These are phyloP conservation scores for Lunasporangiospora selenospora DNA, from an alignment of 192 early-diverging fungal genomes.

Conservation along the genomic window DNA sequence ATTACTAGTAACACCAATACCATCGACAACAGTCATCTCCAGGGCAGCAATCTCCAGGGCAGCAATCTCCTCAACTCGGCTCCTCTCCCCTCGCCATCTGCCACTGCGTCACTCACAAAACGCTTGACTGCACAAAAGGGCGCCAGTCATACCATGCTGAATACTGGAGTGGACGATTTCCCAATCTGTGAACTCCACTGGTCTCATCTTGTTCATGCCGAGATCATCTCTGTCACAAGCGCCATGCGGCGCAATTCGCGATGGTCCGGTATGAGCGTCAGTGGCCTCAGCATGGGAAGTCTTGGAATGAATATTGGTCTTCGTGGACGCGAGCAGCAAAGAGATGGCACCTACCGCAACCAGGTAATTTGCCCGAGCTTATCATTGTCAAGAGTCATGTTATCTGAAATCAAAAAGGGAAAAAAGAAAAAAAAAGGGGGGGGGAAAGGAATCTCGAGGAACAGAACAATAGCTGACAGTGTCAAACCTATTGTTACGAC, in stretches of 20 bases:
- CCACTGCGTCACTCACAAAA: constrained; percentile 24
- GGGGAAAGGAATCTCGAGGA: too few species aligned
- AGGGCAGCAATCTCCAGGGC: neutral
- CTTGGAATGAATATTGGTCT: constrained; percentile 68
- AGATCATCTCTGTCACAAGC: constrained; percentile 76
- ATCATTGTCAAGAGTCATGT: neutral
- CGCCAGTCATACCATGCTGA: neutral
- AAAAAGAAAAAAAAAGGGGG: too few species aligned
- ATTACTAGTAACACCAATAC: neutral
- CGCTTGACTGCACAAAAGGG: constrained; percentile 21
- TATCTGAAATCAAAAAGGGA: too few species aligned
- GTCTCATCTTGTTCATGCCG: constrained; percentile 74
- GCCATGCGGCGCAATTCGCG: constrained; percentile 86
- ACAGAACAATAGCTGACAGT: too few species aligned
- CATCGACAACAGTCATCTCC: neutral
- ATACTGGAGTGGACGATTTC: neutral
- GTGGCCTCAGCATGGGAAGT: constrained; percentile 61
- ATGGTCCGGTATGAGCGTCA: constrained; percentile 71
- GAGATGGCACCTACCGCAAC: constrained; percentile 54
- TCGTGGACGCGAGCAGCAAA: constrained; percentile 49
- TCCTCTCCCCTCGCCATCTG: too few species aligned
- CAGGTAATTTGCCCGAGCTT: constrained; percentile 37
- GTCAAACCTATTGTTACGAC: too few species aligned
- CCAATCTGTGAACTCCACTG: constrained; percentile 67
- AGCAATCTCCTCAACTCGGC: neutral